Evolutionary conservation across 1,284 basidiomycete genomes (phyloP).

Genomic region (Tilletia horrida): DNA sequence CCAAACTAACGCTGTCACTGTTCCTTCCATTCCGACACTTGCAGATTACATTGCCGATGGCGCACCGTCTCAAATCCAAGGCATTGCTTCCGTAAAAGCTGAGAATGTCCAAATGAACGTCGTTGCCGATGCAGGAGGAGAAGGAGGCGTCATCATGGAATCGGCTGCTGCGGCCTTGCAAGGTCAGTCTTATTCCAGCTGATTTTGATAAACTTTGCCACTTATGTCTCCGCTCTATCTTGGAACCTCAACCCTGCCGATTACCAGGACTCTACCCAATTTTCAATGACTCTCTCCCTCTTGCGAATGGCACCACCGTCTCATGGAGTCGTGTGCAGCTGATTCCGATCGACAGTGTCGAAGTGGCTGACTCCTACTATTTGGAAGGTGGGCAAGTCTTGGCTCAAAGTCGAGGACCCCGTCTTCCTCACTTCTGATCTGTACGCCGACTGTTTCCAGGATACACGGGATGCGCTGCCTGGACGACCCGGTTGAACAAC

Average conservation of each 20-base stretch:
- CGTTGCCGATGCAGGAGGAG: conserved; percentile 64
- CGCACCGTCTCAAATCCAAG: conserved; percentile 61
- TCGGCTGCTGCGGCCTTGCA: conserved; percentile 58
- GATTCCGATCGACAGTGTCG: conserved; percentile 69
- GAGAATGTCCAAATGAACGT: conserved; percentile 34
- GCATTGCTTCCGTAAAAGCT: conserved; percentile 57
- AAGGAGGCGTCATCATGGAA: conserved; percentile 79
- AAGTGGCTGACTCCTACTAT: conserved; percentile 66
- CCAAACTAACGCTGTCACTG: too few species aligned
- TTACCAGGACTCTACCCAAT: conserved; percentile 33
- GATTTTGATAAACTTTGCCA: too few species aligned
- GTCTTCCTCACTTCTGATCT: conserved; percentile 39
- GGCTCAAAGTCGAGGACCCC: too few species aligned
- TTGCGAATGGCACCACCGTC: conserved; percentile 71
- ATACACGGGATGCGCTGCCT: conserved; percentile 64
- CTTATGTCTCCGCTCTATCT: too few species aligned
- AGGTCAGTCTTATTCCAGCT: conserved; percentile 23
- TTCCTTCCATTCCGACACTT: too few species aligned
- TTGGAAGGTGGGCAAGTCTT: conserved; percentile 56
- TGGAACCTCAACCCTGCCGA: too few species aligned
- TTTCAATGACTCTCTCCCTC: conserved; percentile 36
- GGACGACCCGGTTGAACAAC: conserved; percentile 25
- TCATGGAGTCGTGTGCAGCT: conserved; percentile 73
- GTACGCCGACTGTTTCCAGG: conserved; percentile 77
- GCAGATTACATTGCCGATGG: conserved; percentile 64